phyloP scores from a whole-genome alignment of 2,329 filamentous ascomycete genomes.

The Westerdykella ornata region DNA sequence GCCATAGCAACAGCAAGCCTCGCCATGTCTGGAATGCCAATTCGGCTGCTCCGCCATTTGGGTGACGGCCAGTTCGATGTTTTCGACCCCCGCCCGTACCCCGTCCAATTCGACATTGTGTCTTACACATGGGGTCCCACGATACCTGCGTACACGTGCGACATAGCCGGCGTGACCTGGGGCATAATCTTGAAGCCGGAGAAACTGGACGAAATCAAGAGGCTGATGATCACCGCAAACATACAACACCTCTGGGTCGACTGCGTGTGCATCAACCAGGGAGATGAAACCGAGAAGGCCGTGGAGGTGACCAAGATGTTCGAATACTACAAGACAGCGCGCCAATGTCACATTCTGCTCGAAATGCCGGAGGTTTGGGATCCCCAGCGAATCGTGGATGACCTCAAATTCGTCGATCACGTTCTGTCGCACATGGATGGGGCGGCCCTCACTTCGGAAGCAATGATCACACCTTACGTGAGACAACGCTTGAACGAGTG shows the following conservation, averaged over 20 bases:
- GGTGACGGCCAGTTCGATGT: conserved; percentile 1
- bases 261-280: conserved; percentile 19
- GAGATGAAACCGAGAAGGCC: conserved; percentile 2
- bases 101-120: background rate
- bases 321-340: conserved; percentile 15
- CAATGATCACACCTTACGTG: conserved; percentile 12
- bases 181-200: background rate
- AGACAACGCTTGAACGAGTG: conserved; percentile 7
- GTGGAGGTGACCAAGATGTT: conserved; percentile 9
- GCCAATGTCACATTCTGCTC: conserved; percentile 22
- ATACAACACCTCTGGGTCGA: conserved; percentile 14
- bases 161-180: conserved; percentile 1
- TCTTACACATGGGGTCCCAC: conserved; percentile 1
- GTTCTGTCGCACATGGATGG: conserved; percentile 14
- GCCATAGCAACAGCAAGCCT: no score
- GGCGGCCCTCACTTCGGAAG: conserved; percentile 17
- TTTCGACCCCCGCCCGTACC: background rate
- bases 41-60: background rate
- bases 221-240: conserved; percentile 2
- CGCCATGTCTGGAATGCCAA: no score
- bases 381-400: conserved; percentile 25
- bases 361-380: conserved; percentile 29
- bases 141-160: background rate
- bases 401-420: conserved; percentile 29
- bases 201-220: conserved; percentile 1